Evolutionary conservation across 495 filamentous ascomycete species (phyloP).

Genomic region (Penicillium alfredii): DNA sequence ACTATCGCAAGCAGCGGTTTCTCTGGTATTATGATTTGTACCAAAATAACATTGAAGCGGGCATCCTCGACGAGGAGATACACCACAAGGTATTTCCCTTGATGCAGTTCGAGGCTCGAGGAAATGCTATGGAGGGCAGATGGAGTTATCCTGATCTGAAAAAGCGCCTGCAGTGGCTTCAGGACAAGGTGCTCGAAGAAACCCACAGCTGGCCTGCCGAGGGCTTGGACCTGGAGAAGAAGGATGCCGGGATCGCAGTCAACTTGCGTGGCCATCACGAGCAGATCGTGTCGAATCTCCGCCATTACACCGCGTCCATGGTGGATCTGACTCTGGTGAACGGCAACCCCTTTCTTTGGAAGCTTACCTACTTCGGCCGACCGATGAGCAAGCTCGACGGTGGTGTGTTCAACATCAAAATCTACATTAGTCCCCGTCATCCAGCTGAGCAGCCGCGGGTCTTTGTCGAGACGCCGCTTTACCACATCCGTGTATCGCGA

Average conservation of each 20-base stretch:
- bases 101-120: slow-evolving; percentile 78
- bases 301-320: slow-evolving; percentile 58
- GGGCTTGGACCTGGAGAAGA: slow-evolving; percentile 55
- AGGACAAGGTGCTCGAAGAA: slow-evolving; percentile 64
- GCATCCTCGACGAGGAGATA: slow-evolving; percentile 38
- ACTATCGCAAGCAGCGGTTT: slow-evolving; percentile 86
- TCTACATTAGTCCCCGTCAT: slow-evolving; percentile 81
- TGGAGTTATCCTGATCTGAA: slow-evolving; percentile 79
- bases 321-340: slow-evolving; percentile 69
- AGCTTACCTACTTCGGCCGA: slow-evolving; percentile 76
- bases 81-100: slow-evolving; percentile 60
- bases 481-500: slow-evolving; percentile 79
- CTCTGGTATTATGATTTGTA: slow-evolving; percentile 95
- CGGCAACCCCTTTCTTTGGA: slow-evolving; percentile 51
- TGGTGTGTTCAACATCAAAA: slow-evolving; percentile 75
- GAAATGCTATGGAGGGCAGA: slow-evolving; percentile 80
- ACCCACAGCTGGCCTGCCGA: slow-evolving; percentile 63
- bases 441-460: slow-evolving; percentile 88
- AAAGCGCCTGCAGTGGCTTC: slow-evolving; percentile 58
- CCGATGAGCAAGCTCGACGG: slow-evolving; percentile 94
- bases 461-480: slow-evolving; percentile 72
- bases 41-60: slow-evolving; percentile 58
- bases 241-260: slow-evolving; percentile 69
- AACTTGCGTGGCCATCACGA: slow-evolving; percentile 80
- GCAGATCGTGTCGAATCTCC: slow-evolving; percentile 70